A percentile compares a stretch with the other conserved stretches of the same genome.
phyloP scores from a whole-genome alignment of 352 stramenopile species.

The Albugo candida region DNA sequence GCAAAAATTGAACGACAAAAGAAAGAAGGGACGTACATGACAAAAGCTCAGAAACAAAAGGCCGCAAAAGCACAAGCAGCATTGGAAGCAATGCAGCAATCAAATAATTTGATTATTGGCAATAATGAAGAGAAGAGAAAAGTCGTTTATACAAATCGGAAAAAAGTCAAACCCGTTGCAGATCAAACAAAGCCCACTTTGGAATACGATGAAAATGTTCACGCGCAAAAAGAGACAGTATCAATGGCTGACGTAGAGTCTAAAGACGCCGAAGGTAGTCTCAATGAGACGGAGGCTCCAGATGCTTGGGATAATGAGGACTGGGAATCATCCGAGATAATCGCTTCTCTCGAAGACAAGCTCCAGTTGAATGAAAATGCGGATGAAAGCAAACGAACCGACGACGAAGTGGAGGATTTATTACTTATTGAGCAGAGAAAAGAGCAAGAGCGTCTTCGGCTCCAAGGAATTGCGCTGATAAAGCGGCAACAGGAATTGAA shows the following conservation, averaged over 20 bases:
- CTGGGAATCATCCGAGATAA: slow-evolving; percentile 57
- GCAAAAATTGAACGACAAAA: slow-evolving; percentile 88
- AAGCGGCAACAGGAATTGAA: slow-evolving; percentile 83
- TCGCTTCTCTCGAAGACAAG: slow-evolving; percentile 66
- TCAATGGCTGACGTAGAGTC: slow-evolving; percentile 19
- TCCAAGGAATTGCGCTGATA: slow-evolving; percentile 86
- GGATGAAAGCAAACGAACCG: slow-evolving; percentile 18
- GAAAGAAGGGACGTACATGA: slow-evolving; percentile 96
- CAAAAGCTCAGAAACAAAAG: slow-evolving; percentile 96
- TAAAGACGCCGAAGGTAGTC: slow-evolving; percentile 16
- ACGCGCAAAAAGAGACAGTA: slow-evolving; percentile 28
- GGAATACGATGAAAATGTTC: slow-evolving; percentile 17
- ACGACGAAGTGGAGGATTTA: slow-evolving; percentile 84
- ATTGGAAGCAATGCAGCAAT: slow-evolving; percentile 83
- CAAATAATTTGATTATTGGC: slow-evolving; percentile 47
- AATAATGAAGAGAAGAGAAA: slow-evolving; percentile 73
- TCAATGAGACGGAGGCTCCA: slow-evolving; percentile 32
- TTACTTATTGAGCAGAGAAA: slow-evolving; percentile 89
- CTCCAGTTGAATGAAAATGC: slow-evolving; percentile 23
- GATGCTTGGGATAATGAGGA: slow-evolving; percentile 74
- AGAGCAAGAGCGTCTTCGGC: slow-evolving; percentile 80
- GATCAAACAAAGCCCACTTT: slow-evolving; percentile 16
- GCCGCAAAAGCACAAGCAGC: slow-evolving; percentile 69
- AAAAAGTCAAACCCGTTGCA: slow-evolving; percentile 39
- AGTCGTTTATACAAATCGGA: slow-evolving; percentile 82